Evolutionary conservation across 352 stramenopile species (phyloP), one percentile per base, ranked within the genome.

Genomic region (Phytophthora palmivora): DNA sequence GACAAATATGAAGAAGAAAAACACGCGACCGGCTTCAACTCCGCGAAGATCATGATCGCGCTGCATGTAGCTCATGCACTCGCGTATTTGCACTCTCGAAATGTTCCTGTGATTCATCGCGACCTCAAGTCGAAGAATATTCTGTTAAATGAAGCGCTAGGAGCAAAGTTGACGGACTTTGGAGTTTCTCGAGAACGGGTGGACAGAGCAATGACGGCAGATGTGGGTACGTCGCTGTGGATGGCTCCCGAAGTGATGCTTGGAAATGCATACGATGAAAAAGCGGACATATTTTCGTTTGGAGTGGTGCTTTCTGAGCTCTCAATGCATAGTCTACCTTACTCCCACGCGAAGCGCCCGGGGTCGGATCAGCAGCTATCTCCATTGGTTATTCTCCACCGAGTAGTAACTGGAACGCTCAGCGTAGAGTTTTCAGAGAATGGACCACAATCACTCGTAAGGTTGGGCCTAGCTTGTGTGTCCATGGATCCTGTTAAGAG

Each of bases 141-240:
- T 4, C 16, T 83, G 37, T 66, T 86, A 8, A 86, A 78, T 39
- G 26, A 53, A 19, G 62, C 76, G 0, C 30, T 82, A 45, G 63
- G 81, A 12, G 78, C 78, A 10, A 90, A 90, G 46, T 59, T 90
- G 44, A 88, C 72, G 24, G 81, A 90, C 58, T 90, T 90, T 74
- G 78, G 78, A 14, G 70, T 81, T 18, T 79, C 71, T 0, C 55
- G 75, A 15, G 70, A 82, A 38, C 58, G 58, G 1, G 39, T 56
- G 5, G 45, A 41, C 15, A 30, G 66, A 51, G 79, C 82, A 4
- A 76, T 76, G 69, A 78, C 69, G 10, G 69, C 69, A 33, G 49
- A 60, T 36, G 57, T 65, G 21, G 57, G 57, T 10, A 58, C 57
- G 16, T 65, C 57, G 5, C 39, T 65, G 1, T 65, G 57, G 57